phyloP scores from a whole-genome alignment of 2,329 filamentous ascomycete genomes.

The Sclerotinia subarctica region DNA sequence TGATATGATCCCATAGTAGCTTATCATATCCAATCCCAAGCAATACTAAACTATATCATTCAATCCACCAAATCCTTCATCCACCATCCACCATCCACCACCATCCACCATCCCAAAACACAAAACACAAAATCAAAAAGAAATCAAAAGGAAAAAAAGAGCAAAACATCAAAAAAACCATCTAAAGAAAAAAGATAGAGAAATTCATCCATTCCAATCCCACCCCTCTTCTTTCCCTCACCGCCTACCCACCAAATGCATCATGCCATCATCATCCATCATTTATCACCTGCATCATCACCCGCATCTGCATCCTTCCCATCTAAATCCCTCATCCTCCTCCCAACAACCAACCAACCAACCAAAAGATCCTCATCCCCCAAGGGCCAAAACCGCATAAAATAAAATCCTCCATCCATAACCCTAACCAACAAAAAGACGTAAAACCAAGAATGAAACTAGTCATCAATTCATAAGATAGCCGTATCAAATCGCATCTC shows the following conservation, averaged over 20 bases:
- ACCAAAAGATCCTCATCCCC: background rate
- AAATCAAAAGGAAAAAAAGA: background rate
- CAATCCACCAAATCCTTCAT: background rate
- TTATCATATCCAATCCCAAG: no score
- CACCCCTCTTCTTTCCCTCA: background rate
- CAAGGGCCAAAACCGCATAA: background rate
- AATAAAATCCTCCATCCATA: background rate
- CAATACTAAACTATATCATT: background rate
- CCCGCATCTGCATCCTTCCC: background rate
- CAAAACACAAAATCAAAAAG: background rate
- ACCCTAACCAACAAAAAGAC: background rate
- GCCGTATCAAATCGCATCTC: background rate
- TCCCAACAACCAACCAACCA: background rate
- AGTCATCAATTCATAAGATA: constrained; percentile 13
- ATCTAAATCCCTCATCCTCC: background rate
- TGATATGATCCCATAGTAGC: background rate
- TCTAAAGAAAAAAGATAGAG: background rate
- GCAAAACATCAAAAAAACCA: background rate
- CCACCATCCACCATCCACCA: background rate
- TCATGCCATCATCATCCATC: background rate
- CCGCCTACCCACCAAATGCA: background rate
- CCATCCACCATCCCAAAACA: background rate
- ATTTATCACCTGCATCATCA: background rate
- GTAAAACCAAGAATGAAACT: background rate
- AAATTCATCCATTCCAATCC: background rate